phyloP scores from a whole-genome alignment of 176 grass and related monocot genomes.

The Guadua angustifolia region DNA sequence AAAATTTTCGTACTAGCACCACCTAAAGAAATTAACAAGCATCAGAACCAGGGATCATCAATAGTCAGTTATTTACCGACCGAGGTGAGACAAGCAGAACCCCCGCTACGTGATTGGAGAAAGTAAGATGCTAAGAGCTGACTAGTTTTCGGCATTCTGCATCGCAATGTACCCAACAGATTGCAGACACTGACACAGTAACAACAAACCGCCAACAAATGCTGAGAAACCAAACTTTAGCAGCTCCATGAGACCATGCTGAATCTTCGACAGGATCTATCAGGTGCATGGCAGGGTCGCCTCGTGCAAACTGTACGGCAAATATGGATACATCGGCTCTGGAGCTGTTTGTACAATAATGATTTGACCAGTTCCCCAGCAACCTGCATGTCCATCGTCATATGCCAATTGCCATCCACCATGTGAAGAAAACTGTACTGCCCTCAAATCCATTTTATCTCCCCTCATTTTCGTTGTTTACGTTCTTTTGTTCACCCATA shows the following conservation, averaged over 20 bases:
- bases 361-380: constrained; percentile 11
- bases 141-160: constrained; percentile 34
- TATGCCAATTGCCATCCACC: constrained; percentile 36
- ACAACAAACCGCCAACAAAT: constrained; percentile 47
- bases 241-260: neutral
- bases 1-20: constrained; percentile 55
- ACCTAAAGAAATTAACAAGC: constrained; percentile 42
- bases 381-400: constrained; percentile 40
- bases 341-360: constrained; percentile 24
- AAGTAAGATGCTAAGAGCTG: constrained; percentile 16
- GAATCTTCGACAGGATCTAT: neutral
- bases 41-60: constrained; percentile 33
- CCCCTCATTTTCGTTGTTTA: neutral
- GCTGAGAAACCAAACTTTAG: constrained; percentile 17
- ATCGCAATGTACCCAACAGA: neutral
- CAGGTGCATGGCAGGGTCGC: neutral
- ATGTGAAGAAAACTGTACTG: constrained; percentile 27
- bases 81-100: neutral
- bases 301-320: neutral
- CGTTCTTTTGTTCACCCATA: constrained; percentile 35
- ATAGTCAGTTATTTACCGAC: constrained; percentile 56
- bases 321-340: constrained; percentile 17
- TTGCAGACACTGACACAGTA: constrained; percentile 2
- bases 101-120: constrained; percentile 12
- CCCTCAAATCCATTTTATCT: constrained; percentile 27